phyloP scores from a whole-genome alignment of 345 rosid species.

The Eucalyptus grandis region DNA sequence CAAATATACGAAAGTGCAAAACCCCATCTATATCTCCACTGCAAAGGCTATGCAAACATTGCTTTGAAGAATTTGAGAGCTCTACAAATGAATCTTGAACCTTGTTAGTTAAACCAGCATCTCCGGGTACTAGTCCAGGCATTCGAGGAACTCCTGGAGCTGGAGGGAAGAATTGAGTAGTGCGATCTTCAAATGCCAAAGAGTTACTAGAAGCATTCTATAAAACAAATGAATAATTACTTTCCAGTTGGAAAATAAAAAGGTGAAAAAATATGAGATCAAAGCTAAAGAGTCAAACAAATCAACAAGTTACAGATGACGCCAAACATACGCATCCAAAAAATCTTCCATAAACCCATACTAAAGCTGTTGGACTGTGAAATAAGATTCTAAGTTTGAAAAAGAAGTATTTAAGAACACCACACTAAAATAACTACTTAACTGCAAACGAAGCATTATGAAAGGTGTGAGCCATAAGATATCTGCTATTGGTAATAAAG shows the following conservation, averaged over 20 bases:
- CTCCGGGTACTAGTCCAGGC: rapidly evolving
- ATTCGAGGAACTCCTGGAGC: neutral
- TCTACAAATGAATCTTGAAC: neutral
- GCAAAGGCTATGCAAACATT: neutral
- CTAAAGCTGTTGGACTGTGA: neutral
- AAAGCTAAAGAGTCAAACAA: neutral
- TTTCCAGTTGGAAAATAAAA: too few relatives aligned
- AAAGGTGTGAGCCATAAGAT: neutral
- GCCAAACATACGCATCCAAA: neutral
- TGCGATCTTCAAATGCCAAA: neutral
- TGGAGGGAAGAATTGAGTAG: neutral
- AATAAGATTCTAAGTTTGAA: too few relatives aligned
- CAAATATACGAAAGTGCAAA: neutral
- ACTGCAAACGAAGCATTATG: neutral
- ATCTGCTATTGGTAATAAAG: neutral
- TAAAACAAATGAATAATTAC: neutral
- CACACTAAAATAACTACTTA: neutral
- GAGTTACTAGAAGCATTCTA: neutral
- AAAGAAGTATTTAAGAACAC: neutral
- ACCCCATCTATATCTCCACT: neutral
- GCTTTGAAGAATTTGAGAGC: neutral
- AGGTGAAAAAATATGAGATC: rapidly evolving
- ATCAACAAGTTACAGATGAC: neutral
- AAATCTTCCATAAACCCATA: neutral
- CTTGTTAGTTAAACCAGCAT: neutral